phyloP scores from a whole-genome alignment of 2,329 filamentous ascomycete species.

The Scolecobasidium constrictum region DNA sequence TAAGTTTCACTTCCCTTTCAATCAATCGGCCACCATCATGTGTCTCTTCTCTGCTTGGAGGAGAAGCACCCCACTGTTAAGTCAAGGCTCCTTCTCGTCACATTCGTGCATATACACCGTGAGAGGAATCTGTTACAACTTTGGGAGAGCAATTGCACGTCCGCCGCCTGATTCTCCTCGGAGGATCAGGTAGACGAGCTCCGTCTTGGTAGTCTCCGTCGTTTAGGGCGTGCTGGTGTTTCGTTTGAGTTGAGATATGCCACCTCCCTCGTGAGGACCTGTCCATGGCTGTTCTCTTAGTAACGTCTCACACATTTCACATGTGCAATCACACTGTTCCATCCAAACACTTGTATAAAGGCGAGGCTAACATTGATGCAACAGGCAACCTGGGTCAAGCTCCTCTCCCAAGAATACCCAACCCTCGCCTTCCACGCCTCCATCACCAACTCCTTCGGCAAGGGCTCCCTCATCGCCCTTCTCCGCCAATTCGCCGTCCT shows the following conservation, averaged over 20 bases:
- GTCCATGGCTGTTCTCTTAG: constrained; percentile 87
- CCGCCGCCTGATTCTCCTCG: constrained; percentile 45
- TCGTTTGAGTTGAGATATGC: constrained; percentile 96
- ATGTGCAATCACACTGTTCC: constrained; percentile 17
- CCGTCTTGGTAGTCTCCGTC: constrained; percentile 86
- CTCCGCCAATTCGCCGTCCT: constrained; percentile 86
- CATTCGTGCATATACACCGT: constrained; percentile 46
- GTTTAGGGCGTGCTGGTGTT: constrained; percentile 59
- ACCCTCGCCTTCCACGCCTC: constrained; percentile 91
- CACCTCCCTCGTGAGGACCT: constrained; percentile 45
- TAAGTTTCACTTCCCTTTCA: constrained; percentile 49
- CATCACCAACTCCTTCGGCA: constrained; percentile 93
- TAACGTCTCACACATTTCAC: constrained; percentile 82
- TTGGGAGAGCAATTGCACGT: constrained; percentile 83
- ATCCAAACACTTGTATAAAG: constrained; percentile 20
- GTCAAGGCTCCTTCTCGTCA: constrained; percentile 71
- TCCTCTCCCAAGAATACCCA: constrained; percentile 80
- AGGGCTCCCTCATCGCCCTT: constrained; percentile 85
- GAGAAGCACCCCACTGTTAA: constrained; percentile 60
- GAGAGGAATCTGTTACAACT: constrained; percentile 95
- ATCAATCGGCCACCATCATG: constrained; percentile 6
- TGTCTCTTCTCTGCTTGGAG: constrained; percentile 5
- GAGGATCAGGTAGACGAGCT: constrained; percentile 49
- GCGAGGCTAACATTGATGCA: constrained; percentile 13
- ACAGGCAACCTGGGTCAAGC: constrained; percentile 89